Conservation (phyloP, 495 filamentous ascomycete genomes). For the Penicillium egyptiacum region DNA sequence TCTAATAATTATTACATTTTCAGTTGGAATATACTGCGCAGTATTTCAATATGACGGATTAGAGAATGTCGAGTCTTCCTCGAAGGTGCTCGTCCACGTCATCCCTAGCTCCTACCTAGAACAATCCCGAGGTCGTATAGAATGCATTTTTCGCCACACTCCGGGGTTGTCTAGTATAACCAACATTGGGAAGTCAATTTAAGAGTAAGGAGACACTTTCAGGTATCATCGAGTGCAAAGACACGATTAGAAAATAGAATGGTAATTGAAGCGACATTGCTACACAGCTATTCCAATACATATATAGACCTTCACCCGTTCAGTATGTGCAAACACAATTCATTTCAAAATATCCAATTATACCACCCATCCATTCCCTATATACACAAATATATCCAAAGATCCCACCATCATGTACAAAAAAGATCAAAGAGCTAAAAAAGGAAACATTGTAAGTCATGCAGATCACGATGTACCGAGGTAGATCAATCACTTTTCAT, state of each 20-base stretch:
- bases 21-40: background rate
- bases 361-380: background rate
- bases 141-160: background rate
- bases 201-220: background rate
- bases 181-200: too few species aligned
- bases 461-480: background rate
- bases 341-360: background rate
- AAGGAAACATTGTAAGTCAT: constrained; percentile 11
- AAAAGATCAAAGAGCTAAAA: background rate
- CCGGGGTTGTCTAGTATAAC: too few species aligned
- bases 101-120: background rate
- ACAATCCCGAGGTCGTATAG: background rate
- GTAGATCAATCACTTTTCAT: constrained; percentile 24
- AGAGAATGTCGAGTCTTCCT: too few species aligned
- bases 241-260: background rate
- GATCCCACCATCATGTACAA: background rate
- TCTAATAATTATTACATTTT: background rate
- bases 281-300: background rate
- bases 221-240: background rate
- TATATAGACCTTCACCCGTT: background rate
- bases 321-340: background rate
- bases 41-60: too few species aligned
- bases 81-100: background rate
- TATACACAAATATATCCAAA: constrained; percentile 1
- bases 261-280: background rate